Evolutionary conservation across 306 rosid genomes (phyloP).

Genomic region (Morella rubra): DNA sequence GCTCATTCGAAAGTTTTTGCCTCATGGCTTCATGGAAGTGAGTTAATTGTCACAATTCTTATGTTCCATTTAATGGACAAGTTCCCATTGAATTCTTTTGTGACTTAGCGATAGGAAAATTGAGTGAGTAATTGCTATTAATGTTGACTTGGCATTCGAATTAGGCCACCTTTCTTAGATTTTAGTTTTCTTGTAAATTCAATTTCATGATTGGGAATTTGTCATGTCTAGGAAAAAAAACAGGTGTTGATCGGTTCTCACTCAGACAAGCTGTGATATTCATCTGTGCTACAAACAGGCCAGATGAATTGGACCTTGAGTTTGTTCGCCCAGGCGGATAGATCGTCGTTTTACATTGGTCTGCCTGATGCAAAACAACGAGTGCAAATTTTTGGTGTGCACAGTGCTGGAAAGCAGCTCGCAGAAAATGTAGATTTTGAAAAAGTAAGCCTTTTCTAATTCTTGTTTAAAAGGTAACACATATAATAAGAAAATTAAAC

Average conservation of each 20-base stretch:
- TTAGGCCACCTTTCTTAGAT: slow-evolving; percentile 5
- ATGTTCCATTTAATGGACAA: too few relatives aligned
- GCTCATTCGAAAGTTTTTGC: too few relatives aligned
- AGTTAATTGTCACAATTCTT: too few relatives aligned
- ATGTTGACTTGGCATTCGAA: slow-evolving; percentile 1
- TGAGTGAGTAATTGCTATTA: slow-evolving; percentile 1
- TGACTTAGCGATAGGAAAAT: not conserved
- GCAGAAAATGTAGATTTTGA: slow-evolving; percentile 78
- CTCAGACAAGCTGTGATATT: slow-evolving; percentile 97
- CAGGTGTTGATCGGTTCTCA: slow-evolving; percentile 81
- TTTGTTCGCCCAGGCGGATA: slow-evolving; percentile 90
- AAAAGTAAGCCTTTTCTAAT: slow-evolving; percentile 51
- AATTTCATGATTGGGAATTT: slow-evolving; percentile 16
- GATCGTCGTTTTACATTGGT: slow-evolving; percentile 96
- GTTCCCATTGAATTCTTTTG: too few relatives aligned
- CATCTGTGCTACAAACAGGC: slow-evolving; percentile 94
- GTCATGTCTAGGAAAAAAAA: slow-evolving; percentile 68
- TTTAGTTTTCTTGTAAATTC: slow-evolving; percentile 15
- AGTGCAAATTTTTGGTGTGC: slow-evolving; percentile 80
- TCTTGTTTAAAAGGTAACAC: slow-evolving; percentile 5
- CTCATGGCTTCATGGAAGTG: too few relatives aligned
- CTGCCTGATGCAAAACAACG: slow-evolving; percentile 93
- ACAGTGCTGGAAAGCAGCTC: slow-evolving; percentile 74
- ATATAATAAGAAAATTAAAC: not conserved
- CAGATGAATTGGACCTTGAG: slow-evolving; percentile 89